These are phyloP conservation scores for Graphium sp. DNA, from an alignment of 2,329 filamentous ascomycete genomes.

Conservation along the genomic window DNA sequence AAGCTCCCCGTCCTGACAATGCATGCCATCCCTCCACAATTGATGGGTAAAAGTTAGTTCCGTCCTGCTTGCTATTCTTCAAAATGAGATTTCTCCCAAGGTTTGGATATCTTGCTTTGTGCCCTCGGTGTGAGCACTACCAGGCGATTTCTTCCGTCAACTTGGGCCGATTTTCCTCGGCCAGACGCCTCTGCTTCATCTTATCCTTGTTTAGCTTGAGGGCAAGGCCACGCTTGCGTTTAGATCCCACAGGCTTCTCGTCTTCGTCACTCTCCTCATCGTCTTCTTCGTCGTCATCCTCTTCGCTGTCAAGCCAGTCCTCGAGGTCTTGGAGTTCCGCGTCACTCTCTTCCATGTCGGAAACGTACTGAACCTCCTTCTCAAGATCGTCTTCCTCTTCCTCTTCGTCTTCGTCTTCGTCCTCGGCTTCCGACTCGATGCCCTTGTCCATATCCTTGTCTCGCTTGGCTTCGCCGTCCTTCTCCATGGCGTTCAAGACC, in stretches of 20 bases:
- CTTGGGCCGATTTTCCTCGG: conserved; percentile 36
- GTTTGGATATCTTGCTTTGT: too few species aligned
- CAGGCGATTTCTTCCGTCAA: conserved; percentile 24
- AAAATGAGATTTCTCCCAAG: too few species aligned
- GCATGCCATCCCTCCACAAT: too few species aligned
- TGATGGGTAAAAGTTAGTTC: too few species aligned
- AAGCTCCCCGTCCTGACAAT: conserved; percentile 1
- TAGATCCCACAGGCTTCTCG: too few species aligned
- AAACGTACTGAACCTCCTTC: conserved; percentile 80
- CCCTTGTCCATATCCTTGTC: conserved; percentile 85
- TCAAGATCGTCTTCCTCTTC: conserved; percentile 56
- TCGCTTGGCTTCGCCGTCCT: conserved; percentile 63
- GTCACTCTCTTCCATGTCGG: conserved; percentile 73
- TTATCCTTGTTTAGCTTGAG: conserved; percentile 26
- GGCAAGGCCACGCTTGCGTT: conserved; percentile 32
- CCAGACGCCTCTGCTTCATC: conserved; percentile 30
- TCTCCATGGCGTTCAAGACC: conserved; percentile 80
- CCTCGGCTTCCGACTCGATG: conserved; percentile 60
- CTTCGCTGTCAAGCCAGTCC: conserved; percentile 75
- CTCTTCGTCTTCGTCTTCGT: conserved; percentile 50
- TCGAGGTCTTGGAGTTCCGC: conserved; percentile 69
- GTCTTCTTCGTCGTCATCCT: conserved; percentile 36
- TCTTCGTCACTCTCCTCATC: conserved; percentile 41
- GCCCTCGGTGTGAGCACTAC: too few species aligned
- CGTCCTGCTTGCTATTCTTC: too few species aligned